phyloP scores from a whole-genome alignment of 2,329 filamentous ascomycete genomes.

The Drechslerella coelobrocha region DNA sequence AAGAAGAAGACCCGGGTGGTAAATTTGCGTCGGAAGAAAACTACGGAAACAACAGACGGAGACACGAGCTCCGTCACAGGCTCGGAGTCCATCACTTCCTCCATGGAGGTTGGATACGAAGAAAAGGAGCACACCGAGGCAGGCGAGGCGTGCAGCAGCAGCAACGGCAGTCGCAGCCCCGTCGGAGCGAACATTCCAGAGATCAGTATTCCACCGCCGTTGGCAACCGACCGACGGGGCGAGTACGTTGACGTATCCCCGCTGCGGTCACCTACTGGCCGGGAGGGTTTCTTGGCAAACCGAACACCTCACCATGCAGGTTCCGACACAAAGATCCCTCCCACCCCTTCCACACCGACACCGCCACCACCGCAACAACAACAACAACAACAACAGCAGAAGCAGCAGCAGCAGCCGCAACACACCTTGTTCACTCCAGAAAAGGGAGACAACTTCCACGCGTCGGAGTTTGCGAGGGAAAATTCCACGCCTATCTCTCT shows the following conservation, averaged over 20 bases:
- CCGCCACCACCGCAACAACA: conserved; percentile 22
- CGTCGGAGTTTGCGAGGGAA: conserved; percentile 39
- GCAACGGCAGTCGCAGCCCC: conserved; percentile 12
- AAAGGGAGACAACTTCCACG: conserved; percentile 22
- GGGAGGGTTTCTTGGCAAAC: conserved; percentile 48
- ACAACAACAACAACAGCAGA: background rate
- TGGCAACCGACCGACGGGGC: conserved; percentile 32
- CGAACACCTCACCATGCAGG: conserved; percentile 51
- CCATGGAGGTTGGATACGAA: conserved; percentile 65
- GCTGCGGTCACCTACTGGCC: conserved; percentile 46
- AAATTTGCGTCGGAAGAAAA: conserved; percentile 73
- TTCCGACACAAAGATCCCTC: conserved; percentile 50
- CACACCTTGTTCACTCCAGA: conserved; percentile 27
- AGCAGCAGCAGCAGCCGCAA: conserved; percentile 19
- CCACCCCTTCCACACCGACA: conserved; percentile 35
- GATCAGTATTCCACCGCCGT: conserved; percentile 49
- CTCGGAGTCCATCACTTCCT: conserved; percentile 61
- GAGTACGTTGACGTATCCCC: conserved; percentile 48
- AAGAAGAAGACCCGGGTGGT: conserved; percentile 80
- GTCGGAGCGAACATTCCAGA: conserved; percentile 44
- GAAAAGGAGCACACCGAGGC: conserved; percentile 49
- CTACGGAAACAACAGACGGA: conserved; percentile 28
- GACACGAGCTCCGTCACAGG: conserved; percentile 38
- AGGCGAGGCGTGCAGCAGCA: conserved; percentile 28
- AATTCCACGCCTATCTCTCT: conserved; percentile 30